phyloP scores from a whole-genome alignment of 163 green algal genomes.

The Volvox carteri region DNA sequence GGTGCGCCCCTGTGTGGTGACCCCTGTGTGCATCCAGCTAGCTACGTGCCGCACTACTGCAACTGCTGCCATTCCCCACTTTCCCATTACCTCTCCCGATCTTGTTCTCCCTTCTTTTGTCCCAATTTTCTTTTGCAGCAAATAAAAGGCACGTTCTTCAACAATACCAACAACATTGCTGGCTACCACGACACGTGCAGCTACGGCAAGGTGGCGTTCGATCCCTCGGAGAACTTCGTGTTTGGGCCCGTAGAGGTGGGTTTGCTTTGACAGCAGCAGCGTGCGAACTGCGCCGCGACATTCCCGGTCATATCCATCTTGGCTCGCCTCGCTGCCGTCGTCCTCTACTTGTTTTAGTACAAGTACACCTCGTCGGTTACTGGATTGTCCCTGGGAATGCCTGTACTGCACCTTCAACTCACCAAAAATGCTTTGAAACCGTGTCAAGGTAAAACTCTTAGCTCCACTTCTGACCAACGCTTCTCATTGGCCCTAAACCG shows the following conservation, averaged over 20 bases:
- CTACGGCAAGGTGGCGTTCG: constrained; percentile 25
- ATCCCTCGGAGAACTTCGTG: constrained; percentile 1
- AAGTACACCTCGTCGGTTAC: too few species aligned
- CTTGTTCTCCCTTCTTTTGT: not conserved
- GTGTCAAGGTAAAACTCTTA: too few species aligned
- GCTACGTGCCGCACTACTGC: not conserved
- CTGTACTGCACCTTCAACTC: too few species aligned
- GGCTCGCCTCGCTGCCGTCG: too few species aligned
- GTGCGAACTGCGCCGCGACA: too few species aligned
- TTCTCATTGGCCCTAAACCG: too few species aligned
- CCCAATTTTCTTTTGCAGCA: not conserved
- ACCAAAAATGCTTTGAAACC: too few species aligned
- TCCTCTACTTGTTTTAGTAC: too few species aligned
- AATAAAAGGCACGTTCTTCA: not conserved
- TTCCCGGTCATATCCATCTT: too few species aligned
- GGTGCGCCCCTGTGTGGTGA: not conserved
- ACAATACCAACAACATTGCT: not conserved
- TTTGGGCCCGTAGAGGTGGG: constrained; percentile 20
- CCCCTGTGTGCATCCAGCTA: not conserved
- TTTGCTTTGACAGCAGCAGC: too few species aligned
- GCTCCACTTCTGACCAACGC: too few species aligned
- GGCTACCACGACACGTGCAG: constrained; percentile 33
- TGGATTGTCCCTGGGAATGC: too few species aligned
- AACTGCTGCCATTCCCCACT: not conserved
- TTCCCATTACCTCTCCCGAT: not conserved